A percentile compares a stretch with the other conserved stretches of the same genome.
phyloP scores from a whole-genome alignment of 1,139 yeast genomes.

The Suhomyces chickasaworum region DNA sequence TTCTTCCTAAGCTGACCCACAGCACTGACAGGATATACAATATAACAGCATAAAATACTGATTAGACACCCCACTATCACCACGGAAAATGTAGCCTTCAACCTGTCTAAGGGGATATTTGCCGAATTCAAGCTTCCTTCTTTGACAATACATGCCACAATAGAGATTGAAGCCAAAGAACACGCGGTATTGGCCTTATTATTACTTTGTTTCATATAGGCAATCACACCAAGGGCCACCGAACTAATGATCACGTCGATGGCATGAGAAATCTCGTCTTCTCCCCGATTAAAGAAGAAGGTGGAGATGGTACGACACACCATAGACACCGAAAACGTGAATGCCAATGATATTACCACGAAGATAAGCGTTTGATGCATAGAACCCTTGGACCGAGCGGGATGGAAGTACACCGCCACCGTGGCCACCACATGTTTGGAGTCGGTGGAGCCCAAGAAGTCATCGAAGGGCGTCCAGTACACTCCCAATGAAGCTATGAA shows the following conservation, averaged over 20 bases:
- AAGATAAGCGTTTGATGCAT: slow-evolving; percentile 75
- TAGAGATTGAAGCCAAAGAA: slow-evolving; percentile 70
- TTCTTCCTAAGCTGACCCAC: slow-evolving; percentile 44
- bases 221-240: slow-evolving; percentile 62
- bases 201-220: slow-evolving; percentile 69
- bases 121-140: slow-evolving; percentile 73
- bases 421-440: slow-evolving; percentile 84
- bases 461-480: slow-evolving; percentile 60
- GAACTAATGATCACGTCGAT: slow-evolving; percentile 60
- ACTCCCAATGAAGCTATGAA: slow-evolving; percentile 74
- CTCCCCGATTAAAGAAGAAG: slow-evolving; percentile 46
- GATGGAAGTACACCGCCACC: slow-evolving; percentile 82
- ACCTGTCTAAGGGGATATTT: slow-evolving; percentile 56
- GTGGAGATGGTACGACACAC: slow-evolving; percentile 57
- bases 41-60: slow-evolving; percentile 59
- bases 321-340: slow-evolving; percentile 58
- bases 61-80: slow-evolving; percentile 64
- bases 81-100: slow-evolving; percentile 58
- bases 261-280: slow-evolving; percentile 53
- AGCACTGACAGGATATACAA: slow-evolving; percentile 68
- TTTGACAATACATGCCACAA: slow-evolving; percentile 72
- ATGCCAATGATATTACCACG: slow-evolving; percentile 57
- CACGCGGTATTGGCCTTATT: slow-evolving; percentile 77
- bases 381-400: slow-evolving; percentile 76
- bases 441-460: slow-evolving; percentile 63